These are phyloP conservation scores for Gamarada debralockiae DNA, from an alignment of 495 filamentous ascomycete species.

Conservation along the genomic window DNA sequence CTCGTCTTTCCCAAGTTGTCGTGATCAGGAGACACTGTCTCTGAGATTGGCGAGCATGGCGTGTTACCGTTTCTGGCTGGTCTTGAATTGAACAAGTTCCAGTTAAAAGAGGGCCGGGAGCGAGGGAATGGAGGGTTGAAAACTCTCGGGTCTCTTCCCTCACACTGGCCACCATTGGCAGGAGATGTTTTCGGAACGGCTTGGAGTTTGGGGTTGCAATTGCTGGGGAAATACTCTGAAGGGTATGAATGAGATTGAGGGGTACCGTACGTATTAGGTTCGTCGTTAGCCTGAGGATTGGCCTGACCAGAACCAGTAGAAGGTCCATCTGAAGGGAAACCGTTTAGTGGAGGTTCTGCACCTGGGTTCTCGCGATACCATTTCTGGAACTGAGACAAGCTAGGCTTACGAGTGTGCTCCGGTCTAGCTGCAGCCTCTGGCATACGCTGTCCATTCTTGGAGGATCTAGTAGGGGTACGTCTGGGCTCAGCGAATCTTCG, in stretches of 20 bases:
- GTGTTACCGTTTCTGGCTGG: too few species aligned
- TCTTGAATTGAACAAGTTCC: too few species aligned
- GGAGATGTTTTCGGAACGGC: too few species aligned
- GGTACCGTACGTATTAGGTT: slow-evolving; percentile 37
- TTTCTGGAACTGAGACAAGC: slow-evolving; percentile 13
- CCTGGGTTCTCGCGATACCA: slow-evolving; percentile 17
- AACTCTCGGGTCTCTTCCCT: too few species aligned
- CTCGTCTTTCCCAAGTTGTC: too few species aligned
- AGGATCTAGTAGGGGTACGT: neutral
- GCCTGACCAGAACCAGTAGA: slow-evolving; percentile 10
- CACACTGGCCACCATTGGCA: too few species aligned
- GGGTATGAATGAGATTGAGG: neutral
- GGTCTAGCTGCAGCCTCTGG: neutral
- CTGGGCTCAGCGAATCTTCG: neutral
- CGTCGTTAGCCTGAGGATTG: slow-evolving; percentile 10
- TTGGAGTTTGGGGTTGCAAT: too few species aligned
- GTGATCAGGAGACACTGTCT: too few species aligned
- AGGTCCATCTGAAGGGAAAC: slow-evolving; percentile 21
- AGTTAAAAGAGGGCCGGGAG: too few species aligned
- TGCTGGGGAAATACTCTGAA: neutral
- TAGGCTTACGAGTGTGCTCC: slow-evolving; percentile 14
- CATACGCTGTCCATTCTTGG: neutral
- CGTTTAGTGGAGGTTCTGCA: slow-evolving; percentile 13
- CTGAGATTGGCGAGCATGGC: too few species aligned
- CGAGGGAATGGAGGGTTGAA: too few species aligned